Evolutionary conservation across 306 rosid species (phyloP).

Genomic region (Luffa aegyptiaca): DNA sequence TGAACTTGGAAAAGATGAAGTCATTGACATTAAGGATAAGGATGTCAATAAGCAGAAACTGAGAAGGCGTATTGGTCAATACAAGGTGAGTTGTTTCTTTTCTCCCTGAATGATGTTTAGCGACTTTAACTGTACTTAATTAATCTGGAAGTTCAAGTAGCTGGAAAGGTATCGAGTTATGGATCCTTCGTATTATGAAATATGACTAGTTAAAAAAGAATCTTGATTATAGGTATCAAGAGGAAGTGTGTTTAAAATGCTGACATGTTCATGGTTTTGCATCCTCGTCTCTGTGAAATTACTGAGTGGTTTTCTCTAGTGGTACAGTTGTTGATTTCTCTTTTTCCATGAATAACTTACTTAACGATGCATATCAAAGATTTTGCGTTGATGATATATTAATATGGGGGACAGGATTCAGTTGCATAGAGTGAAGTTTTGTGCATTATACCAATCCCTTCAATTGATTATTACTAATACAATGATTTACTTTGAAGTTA

Average conservation of each 20-base stretch:
- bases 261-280: not conserved
- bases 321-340: not conserved
- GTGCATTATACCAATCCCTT: not conserved
- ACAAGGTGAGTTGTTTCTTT: slow-evolving; percentile 37
- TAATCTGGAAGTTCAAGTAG: not conserved
- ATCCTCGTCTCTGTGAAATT: not conserved
- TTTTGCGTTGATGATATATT: not conserved
- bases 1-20: slow-evolving; percentile 70
- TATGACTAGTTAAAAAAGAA: not conserved
- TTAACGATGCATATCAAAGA: not conserved
- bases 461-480: not conserved
- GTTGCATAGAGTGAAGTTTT: not conserved
- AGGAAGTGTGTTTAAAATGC: not conserved
- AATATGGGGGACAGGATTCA: not conserved
- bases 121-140: not conserved
- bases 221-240: not conserved
- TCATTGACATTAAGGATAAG: slow-evolving; percentile 64
- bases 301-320: not conserved
- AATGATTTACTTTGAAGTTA: not conserved
- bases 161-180: not conserved
- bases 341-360: not conserved
- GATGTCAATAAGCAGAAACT: slow-evolving; percentile 58
- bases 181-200: not conserved
- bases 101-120: not conserved
- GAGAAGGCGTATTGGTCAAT: slow-evolving; percentile 49